A percentile compares a stretch with the other conserved stretches of the same genome.
Evolutionary conservation across 1,139 yeast species (phyloP).

Genomic region (Zygosaccharomyces sapae): DNA sequence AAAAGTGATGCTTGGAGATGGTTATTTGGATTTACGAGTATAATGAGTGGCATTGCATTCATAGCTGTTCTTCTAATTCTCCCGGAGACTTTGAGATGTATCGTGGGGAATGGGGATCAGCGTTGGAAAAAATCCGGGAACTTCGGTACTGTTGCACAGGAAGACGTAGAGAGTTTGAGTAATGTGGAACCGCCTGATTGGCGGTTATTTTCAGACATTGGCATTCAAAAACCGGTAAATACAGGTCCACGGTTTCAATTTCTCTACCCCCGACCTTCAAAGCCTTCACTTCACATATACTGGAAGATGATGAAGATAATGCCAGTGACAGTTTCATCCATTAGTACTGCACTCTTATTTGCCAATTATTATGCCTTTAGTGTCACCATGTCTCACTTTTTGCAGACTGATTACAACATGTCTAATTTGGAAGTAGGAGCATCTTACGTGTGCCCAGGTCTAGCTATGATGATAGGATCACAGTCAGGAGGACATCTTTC

Average conservation of each 20-base stretch:
- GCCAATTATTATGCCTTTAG: constrained; percentile 54
- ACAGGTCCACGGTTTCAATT: constrained; percentile 22
- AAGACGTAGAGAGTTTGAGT: constrained; percentile 34
- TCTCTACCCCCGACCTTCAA: constrained; percentile 47
- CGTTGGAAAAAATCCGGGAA: constrained; percentile 23
- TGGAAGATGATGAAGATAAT: constrained; percentile 40
- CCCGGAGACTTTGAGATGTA: constrained; percentile 53
- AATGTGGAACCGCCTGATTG: constrained; percentile 21
- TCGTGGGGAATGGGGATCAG: constrained; percentile 51
- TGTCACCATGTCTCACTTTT: constrained; percentile 46
- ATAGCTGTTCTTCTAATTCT: constrained; percentile 42
- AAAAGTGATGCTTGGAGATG: constrained; percentile 49
- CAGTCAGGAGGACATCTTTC: constrained; percentile 49
- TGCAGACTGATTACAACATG: constrained; percentile 41
- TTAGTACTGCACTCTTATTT: constrained; percentile 50
- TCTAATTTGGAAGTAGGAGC: constrained; percentile 41
- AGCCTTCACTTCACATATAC: constrained; percentile 42
- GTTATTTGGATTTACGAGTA: constrained; percentile 52
- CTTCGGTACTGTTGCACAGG: constrained; percentile 28
- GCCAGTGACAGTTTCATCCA: constrained; percentile 48
- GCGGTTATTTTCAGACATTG: constrained; percentile 25
- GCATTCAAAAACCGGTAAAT: constrained; percentile 30
- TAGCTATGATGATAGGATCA: constrained; percentile 49
- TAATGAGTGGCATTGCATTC: constrained; percentile 43
- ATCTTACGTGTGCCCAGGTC: constrained; percentile 54